Evolutionary conservation across 257 asterid genomes (phyloP).

Genomic region (Solanum pimpinellifolium): DNA sequence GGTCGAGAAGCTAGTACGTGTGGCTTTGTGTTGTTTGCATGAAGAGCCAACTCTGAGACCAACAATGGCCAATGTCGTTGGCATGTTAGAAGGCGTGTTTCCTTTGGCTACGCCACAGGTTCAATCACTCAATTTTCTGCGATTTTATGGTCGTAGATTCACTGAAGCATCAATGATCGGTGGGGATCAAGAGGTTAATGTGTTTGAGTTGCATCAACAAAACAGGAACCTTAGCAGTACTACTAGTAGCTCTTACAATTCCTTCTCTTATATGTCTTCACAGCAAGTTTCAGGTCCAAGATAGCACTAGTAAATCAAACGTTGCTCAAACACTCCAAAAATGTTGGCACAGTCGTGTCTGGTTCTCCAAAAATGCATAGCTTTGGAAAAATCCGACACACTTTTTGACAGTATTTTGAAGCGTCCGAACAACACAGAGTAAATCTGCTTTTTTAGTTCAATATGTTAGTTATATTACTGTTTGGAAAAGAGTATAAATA

Average conservation of each 20-base stretch:
- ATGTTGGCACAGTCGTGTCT: not conserved
- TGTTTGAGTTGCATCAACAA: constrained; percentile 11
- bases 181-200: constrained; percentile 18
- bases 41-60: constrained; percentile 73
- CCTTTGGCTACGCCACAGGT: constrained; percentile 29
- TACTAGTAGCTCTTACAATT: constrained; percentile 23
- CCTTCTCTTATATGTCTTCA: constrained; percentile 52
- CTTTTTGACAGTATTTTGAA: not conserved
- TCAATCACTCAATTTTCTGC: constrained; percentile 46
- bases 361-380: not conserved
- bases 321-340: not conserved
- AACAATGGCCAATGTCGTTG: constrained; percentile 48
- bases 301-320: constrained; percentile 6
- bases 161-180: constrained; percentile 30
- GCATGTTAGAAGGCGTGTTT: constrained; percentile 52
- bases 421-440: not conserved
- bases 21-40: constrained; percentile 66
- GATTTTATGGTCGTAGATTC: constrained; percentile 63
- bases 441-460: not conserved
- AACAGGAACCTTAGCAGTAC: constrained; percentile 1
- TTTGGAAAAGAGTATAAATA: not conserved
- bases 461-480: not conserved
- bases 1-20: constrained; percentile 45
- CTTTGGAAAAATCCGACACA: not conserved
- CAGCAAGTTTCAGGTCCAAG: constrained; percentile 78